Percentiles rank a stretch among this genome's conserved stretches.
Conservation (phyloP, 164 flowering plant species). For the Akebia trifoliata region DNA sequence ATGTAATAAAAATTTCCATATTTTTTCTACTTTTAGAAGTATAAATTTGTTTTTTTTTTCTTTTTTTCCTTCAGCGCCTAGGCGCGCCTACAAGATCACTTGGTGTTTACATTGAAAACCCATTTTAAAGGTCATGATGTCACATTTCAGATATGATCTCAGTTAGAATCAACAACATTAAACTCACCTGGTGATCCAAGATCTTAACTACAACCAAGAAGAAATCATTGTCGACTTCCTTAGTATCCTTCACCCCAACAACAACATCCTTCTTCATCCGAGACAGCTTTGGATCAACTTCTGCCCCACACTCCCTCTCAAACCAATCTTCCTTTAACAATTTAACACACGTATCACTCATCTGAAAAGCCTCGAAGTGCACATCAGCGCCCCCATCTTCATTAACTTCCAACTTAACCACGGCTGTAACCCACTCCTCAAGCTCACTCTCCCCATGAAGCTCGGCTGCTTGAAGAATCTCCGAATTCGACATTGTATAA, state of each 20-base stretch:
- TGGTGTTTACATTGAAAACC: too few relatives aligned
- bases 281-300: slow-evolving; percentile 61
- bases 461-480: slow-evolving; percentile 77
- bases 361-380: slow-evolving; percentile 86
- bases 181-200: slow-evolving; percentile 60
- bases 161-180: not conserved
- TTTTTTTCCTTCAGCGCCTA: too few relatives aligned
- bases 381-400: slow-evolving; percentile 74
- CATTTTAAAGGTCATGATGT: not conserved
- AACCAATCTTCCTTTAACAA: slow-evolving; percentile 78
- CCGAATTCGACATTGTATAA: slow-evolving; percentile 68
- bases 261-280: slow-evolving; percentile 76
- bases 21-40: too few relatives aligned
- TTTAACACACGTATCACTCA: slow-evolving; percentile 76
- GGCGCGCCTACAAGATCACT: too few relatives aligned
- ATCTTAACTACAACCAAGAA: slow-evolving; percentile 86
- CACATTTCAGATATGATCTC: not conserved
- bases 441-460: slow-evolving; percentile 64
- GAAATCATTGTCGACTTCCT: slow-evolving; percentile 79
- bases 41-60: too few relatives aligned
- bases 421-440: slow-evolving; percentile 83
- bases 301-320: slow-evolving; percentile 47
- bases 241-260: slow-evolving; percentile 71
- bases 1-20: too few relatives aligned
- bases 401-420: slow-evolving; percentile 65